phyloP scores from a whole-genome alignment of 164 flowering plant genomes.

The Vitis labrusca region DNA sequence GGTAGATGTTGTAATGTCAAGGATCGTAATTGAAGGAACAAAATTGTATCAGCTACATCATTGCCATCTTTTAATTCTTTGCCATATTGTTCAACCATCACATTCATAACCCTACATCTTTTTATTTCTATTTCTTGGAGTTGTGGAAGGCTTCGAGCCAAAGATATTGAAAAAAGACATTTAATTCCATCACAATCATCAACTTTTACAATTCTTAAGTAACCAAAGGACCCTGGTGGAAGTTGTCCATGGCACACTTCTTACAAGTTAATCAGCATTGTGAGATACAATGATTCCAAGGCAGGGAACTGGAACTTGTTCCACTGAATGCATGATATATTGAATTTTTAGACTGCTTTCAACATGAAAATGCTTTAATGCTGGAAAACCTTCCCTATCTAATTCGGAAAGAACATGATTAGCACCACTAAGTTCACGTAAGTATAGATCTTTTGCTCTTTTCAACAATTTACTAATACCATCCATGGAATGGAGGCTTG shows the following conservation, averaged over 20 bases:
- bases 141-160: background rate
- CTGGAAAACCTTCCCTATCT: background rate
- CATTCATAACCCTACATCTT: background rate
- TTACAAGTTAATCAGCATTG: background rate
- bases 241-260: no score
- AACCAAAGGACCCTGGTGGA: background rate
- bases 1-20: no score
- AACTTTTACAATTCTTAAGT: no score
- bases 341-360: background rate
- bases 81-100: background rate
- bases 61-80: background rate
- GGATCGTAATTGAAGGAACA: no score
- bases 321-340: background rate
- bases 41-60: background rate
- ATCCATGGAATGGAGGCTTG: no score
- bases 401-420: background rate
- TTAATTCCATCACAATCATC: no score
- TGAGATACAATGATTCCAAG: background rate
- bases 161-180: no score
- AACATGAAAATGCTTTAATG: background rate
- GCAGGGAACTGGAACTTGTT: background rate
- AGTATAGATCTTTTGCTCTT: background rate
- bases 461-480: no score
- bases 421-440: background rate
- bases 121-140: background rate